phyloP scores from a whole-genome alignment of 2,329 filamentous ascomycete species.

The Ilyonectria robusta region DNA sequence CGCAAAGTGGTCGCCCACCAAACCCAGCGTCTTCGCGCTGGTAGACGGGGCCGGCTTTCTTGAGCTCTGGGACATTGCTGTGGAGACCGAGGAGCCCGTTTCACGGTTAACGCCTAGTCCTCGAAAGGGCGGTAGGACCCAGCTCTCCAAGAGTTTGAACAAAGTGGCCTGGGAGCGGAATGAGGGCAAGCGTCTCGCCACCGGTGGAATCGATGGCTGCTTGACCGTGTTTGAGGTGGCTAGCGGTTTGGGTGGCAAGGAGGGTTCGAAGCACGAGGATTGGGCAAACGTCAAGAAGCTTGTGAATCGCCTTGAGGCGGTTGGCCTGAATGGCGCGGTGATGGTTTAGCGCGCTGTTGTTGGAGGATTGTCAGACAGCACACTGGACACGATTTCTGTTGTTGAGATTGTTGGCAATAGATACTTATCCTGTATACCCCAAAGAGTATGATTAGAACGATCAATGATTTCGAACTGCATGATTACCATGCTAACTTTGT shows the following conservation, averaged over 20 bases:
- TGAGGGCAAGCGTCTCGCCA: constrained; percentile 89
- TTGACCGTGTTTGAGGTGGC: constrained; percentile 95
- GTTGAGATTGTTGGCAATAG: constrained; percentile 34
- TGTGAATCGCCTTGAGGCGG: constrained; percentile 80
- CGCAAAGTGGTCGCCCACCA: constrained; percentile 93
- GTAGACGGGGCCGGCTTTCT: constrained; percentile 94
- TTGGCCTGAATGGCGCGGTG: constrained; percentile 65
- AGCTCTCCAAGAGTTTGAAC: constrained; percentile 90
- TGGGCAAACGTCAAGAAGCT: constrained; percentile 95
- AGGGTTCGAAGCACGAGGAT: constrained; percentile 86
- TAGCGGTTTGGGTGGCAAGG: constrained; percentile 84
- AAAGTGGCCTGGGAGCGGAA: constrained; percentile 94
- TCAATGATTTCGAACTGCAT: constrained; percentile 6
- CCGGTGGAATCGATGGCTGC: constrained; percentile 91
- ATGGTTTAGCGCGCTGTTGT: constrained; percentile 51
- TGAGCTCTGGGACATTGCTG: constrained; percentile 95
- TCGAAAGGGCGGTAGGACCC: constrained; percentile 74
- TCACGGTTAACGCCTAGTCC: constrained; percentile 82
- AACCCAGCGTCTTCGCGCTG: constrained; percentile 93
- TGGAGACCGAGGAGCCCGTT: constrained; percentile 93
- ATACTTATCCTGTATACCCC: constrained; percentile 46
- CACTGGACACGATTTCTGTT: constrained; percentile 36
- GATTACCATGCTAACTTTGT: constrained; percentile 3
- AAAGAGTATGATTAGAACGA: constrained; percentile 25
- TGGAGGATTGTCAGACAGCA: constrained; percentile 36